Evolutionary conservation across 768 basidiomycete species (phyloP).

Genomic region (Naganishia randhawae): DNA sequence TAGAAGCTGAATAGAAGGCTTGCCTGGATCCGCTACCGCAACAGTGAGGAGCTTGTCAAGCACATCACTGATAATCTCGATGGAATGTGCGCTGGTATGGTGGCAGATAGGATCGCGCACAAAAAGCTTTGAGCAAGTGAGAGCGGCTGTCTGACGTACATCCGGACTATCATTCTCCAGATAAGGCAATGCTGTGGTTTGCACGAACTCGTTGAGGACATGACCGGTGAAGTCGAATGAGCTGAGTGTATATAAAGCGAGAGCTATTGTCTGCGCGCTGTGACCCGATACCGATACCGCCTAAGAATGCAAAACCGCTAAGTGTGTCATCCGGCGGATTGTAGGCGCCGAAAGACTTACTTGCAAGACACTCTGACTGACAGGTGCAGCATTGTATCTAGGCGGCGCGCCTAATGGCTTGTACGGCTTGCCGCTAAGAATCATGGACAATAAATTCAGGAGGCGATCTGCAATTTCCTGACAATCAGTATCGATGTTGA

Average conservation of each 20-base stretch:
- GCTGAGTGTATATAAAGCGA: conserved; percentile 82
- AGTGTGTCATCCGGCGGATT: neutral
- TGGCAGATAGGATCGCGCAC: conserved; percentile 92
- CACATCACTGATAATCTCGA: conserved; percentile 96
- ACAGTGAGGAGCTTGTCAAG: conserved; percentile 91
- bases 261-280: conserved; percentile 56
- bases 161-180: conserved; percentile 87
- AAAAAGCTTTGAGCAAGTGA: conserved; percentile 87
- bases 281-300: conserved; percentile 30
- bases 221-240: conserved; percentile 95
- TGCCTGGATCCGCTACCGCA: conserved; percentile 93
- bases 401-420: conserved; percentile 81
- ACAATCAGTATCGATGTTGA: neutral
- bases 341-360: conserved; percentile 8
- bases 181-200: conserved; percentile 83
- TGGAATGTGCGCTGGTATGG: conserved; percentile 91
- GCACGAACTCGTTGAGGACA: conserved; percentile 90
- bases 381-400: conserved; percentile 52
- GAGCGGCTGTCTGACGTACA: conserved; percentile 80
- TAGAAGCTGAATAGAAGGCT: conserved; percentile 23
- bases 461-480: conserved; percentile 67
- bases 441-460: conserved; percentile 74
- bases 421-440: conserved; percentile 78
- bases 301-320: neutral
- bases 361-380: conserved; percentile 27